phyloP scores from a whole-genome alignment of 2,329 filamentous ascomycete genomes.

The Xylaria sp. region DNA sequence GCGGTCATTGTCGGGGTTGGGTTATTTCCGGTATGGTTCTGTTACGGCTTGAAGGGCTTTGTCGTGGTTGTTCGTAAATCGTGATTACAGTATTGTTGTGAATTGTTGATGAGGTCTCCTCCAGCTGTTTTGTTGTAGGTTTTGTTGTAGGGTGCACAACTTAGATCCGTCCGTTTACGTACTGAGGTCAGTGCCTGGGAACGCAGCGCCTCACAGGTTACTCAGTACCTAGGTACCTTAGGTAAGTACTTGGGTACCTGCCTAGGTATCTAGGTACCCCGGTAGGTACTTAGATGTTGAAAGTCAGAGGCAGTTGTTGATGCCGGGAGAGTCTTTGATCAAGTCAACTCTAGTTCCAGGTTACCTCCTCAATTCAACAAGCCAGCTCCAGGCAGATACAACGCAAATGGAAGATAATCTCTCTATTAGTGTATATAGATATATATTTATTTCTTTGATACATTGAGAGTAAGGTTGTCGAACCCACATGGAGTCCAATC shows the following conservation, averaged over 20 bases:
- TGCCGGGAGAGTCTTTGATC: too few relatives aligned
- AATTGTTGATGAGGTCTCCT: neutral
- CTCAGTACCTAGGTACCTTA: too few relatives aligned
- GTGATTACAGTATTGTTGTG: neutral
- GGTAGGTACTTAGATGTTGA: neutral
- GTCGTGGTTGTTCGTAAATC: neutral
- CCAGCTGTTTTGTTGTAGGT: neutral
- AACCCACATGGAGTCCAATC: too few relatives aligned
- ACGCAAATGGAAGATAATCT: neutral
- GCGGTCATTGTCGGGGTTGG: conserved; percentile 36
- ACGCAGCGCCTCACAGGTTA: too few relatives aligned
- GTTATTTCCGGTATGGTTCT: too few relatives aligned
- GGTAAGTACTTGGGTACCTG: too few relatives aligned
- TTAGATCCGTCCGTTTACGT: conserved; percentile 20
- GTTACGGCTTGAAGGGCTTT: neutral
- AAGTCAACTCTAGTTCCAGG: neutral
- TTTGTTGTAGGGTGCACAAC: conserved; percentile 2
- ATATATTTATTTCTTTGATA: too few relatives aligned
- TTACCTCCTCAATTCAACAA: too few relatives aligned
- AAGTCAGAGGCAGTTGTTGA: too few relatives aligned
- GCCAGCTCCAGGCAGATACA: neutral
- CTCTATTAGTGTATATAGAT: neutral
- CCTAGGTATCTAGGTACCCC: too few relatives aligned
- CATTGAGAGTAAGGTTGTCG: too few relatives aligned
- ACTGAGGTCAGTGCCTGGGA: conserved; percentile 30